These are phyloP conservation scores for Termitomyces sp. DNA, from an alignment of 768 basidiomycete genomes.

Conservation along the genomic window DNA sequence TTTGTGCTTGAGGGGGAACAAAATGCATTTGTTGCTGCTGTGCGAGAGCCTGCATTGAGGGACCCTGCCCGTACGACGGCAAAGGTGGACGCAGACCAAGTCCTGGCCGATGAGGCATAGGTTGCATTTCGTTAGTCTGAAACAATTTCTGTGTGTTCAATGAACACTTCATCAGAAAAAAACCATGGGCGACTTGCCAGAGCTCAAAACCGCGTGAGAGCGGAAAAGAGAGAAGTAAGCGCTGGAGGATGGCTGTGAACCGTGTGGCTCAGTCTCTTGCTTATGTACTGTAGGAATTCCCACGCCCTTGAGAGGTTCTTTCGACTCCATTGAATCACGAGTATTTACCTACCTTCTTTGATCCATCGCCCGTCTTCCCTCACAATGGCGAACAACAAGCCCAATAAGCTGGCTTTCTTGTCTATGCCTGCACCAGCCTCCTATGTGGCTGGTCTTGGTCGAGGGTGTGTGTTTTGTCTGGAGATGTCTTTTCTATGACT, in stretches of 20 bases:
- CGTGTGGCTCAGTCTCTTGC: background rate
- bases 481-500: conserved; percentile 6
- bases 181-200: background rate
- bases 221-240: background rate
- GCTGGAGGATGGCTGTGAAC: background rate
- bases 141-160: background rate
- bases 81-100: conserved; percentile 85
- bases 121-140: conserved; percentile 46
- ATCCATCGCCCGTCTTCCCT: background rate
- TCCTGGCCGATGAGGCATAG: conserved; percentile 68
- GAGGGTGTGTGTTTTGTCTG: conserved; percentile 57
- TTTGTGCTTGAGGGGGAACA: conserved; percentile 62
- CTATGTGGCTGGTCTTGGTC: conserved; percentile 97
- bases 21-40: conserved; percentile 77
- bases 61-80: conserved; percentile 86
- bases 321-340: no score
- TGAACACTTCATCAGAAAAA: background rate
- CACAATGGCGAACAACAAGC: conserved; percentile 29
- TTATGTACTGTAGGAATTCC: conserved; percentile 4
- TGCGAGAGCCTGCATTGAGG: conserved; percentile 88
- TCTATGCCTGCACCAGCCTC: conserved; percentile 94
- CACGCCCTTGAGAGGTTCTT: background rate
- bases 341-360: background rate
- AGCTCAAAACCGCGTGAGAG: background rate
- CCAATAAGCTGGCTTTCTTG: conserved; percentile 81